Evolutionary conservation across 768 basidiomycete species (phyloP), one percentile per base, ranked within the genome.

Genomic region (Rhodotorula kratochvilovae): DNA sequence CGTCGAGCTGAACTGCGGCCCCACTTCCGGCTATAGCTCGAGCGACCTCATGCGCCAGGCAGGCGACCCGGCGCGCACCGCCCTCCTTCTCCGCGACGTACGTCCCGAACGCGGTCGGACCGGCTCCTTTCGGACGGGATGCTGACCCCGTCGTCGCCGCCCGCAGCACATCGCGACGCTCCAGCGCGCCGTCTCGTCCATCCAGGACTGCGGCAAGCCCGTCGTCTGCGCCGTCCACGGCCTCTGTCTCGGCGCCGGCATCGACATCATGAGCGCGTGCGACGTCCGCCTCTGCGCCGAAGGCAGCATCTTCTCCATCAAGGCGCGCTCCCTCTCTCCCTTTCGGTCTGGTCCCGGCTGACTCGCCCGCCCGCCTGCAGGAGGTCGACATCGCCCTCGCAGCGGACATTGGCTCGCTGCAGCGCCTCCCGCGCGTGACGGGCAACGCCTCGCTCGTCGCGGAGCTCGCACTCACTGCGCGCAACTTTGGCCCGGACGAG

Each of bases 141-240:
- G n/a, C n/a, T 5, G 13, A 11, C 39, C 23, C 12, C 31, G 31
- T 15, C 12, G 35, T 23, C 7, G 53, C 43, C 45, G 36, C 39
- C 13, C 19, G 25, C 67, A 75, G 61, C 43, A 69, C 67, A 69
- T 70, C 60, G 59, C 80, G 80, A 80, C 81, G 50, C 90, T 93
- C 80, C 92, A 96, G 81, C 78, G 81, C 29, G 86, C 86, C 39
- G 89, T 95, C 54, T 82, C 85, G 0, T 83, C 88, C 0, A 86
- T 91, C 0, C 87, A 88, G 71, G 82, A 85, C 19, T 88, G 87
- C 66, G 84, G 84, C 0, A 87, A 89, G 78, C 92, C 93, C 0
- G 90, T 95, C 66, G 89, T 96, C 54, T 89, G 83, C 1, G 92
- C 92, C 0, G 81, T 90, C 0, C 88, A 92, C 75, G 92, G 92